Evolutionary conservation across 192 early-diverging fungal species (phyloP).

Genomic region (Podila clonocystis): DNA sequence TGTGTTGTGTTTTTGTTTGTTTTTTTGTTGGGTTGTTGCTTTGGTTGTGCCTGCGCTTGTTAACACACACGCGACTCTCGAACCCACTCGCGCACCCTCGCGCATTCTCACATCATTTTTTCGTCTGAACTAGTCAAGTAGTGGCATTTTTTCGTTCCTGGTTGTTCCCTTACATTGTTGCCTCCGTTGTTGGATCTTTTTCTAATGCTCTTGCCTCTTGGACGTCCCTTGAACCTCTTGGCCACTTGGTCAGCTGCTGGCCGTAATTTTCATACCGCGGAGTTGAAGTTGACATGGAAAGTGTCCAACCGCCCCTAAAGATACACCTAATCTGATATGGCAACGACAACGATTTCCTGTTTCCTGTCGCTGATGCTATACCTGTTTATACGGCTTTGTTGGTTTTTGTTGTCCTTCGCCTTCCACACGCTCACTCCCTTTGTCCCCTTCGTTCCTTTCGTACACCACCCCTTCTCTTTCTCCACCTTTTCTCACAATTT

Average conservation of each 20-base stretch:
- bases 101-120: no score
- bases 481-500: not conserved
- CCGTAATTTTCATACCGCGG: not conserved
- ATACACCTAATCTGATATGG: no score
- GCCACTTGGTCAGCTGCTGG: not conserved
- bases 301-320: no score
- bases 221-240: not conserved
- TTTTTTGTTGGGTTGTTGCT: no score
- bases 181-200: not conserved
- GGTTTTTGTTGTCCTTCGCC: not conserved
- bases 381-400: not conserved
- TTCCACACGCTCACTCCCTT: not conserved
- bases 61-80: no score
- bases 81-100: no score
- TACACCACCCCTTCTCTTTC: not conserved
- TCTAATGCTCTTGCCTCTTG: not conserved
- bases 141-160: not conserved
- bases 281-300: no score
- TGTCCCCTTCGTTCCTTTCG: not conserved
- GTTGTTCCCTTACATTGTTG: slow-evolving; percentile 15
- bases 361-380: no score
- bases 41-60: no score
- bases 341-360: no score
- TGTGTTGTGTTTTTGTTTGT: no score
- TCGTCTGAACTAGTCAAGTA: no score